Evolutionary conservation across 2,329 filamentous ascomycete species (phyloP).

Genomic region (Beauveria scarabaeidicola): DNA sequence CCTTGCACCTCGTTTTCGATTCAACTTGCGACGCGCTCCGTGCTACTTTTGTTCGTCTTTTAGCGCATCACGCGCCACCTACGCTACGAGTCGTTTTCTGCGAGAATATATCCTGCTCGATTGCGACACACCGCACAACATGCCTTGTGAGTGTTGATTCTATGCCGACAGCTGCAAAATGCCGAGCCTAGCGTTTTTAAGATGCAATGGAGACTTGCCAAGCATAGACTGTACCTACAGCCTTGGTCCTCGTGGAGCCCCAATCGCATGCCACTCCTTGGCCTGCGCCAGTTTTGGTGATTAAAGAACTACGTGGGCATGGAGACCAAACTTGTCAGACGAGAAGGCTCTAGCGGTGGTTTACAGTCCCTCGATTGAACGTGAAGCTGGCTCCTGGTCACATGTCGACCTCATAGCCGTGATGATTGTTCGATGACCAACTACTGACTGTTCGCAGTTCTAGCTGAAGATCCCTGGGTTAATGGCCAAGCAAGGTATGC

Average conservation of each 20-base stretch:
- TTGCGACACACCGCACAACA: conserved; percentile 6
- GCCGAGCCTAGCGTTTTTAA: background rate
- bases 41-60: background rate
- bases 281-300: background rate
- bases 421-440: background rate
- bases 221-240: background rate
- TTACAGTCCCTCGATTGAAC: background rate
- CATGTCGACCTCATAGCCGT: background rate
- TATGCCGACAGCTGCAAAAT: background rate
- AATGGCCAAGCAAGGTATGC: conserved; percentile 25
- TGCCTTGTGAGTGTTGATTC: conserved; percentile 6
- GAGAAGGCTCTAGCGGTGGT: background rate
- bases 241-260: background rate
- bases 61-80: background rate
- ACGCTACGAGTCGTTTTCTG: background rate
- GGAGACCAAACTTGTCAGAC: background rate
- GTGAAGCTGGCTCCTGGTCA: background rate
- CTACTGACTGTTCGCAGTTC: conserved; percentile 18
- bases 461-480: conserved; percentile 33
- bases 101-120: background rate
- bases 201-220: background rate
- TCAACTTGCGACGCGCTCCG: background rate
- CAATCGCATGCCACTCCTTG: background rate
- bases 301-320: background rate
- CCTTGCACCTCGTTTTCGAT: background rate